Evolutionary conservation across 257 asterid species (phyloP).

Genomic region (Fraxinus anomala): DNA sequence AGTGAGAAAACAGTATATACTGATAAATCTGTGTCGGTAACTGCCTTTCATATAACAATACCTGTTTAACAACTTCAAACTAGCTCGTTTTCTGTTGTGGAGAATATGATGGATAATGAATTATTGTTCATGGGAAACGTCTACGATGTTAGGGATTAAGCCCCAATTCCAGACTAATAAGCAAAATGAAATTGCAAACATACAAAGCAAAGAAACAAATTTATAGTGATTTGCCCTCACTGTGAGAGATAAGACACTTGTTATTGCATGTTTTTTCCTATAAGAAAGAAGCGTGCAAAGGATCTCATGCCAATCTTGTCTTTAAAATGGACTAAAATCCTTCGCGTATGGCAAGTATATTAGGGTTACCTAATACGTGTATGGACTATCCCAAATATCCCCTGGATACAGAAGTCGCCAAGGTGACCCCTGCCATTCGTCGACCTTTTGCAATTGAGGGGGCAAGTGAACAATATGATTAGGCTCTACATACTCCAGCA

Average conservation of each 20-base stretch:
- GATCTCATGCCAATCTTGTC: neutral
- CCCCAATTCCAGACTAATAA: neutral
- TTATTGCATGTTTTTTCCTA: no score
- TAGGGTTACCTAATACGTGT: neutral
- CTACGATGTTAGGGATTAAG: neutral
- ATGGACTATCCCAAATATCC: neutral
- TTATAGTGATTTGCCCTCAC: neutral
- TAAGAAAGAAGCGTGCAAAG: neutral
- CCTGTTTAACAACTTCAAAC: neutral
- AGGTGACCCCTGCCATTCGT: neutral
- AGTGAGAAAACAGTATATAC: no score
- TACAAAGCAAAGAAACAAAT: neutral
- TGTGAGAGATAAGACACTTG: neutral
- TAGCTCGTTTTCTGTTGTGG: neutral
- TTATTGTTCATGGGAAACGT: neutral
- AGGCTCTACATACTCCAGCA: neutral
- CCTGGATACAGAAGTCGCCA: no score
- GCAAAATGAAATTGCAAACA: neutral
- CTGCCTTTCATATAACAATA: neutral
- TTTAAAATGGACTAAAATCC: neutral
- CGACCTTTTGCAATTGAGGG: neutral
- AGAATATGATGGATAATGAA: neutral
- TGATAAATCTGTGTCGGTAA: no score
- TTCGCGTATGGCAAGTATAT: neutral
- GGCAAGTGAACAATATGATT: neutral